These are phyloP conservation scores for Solanum aculeatissimum DNA, from an alignment of 305 asterid genomes.

Conservation along the genomic window DNA sequence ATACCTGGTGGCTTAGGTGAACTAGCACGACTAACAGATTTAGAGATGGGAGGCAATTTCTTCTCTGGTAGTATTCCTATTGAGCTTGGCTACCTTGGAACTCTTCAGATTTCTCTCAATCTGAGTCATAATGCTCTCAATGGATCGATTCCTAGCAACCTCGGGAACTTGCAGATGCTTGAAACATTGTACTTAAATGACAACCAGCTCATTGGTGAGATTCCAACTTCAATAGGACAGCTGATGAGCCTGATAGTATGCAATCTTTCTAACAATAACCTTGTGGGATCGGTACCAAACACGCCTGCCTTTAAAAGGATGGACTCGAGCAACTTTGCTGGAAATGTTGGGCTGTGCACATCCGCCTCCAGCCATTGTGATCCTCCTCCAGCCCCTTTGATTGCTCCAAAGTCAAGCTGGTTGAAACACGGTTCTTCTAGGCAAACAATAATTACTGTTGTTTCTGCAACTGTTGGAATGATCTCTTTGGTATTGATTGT, in stretches of 20 bases:
- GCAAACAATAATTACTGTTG: slow-evolving; percentile 49
- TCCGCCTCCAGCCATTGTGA: slow-evolving; percentile 24
- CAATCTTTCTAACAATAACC: slow-evolving; percentile 72
- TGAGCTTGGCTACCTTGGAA: slow-evolving; percentile 56
- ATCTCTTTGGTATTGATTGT: slow-evolving; percentile 43
- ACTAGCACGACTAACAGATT: slow-evolving; percentile 54
- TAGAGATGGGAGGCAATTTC: slow-evolving; percentile 76
- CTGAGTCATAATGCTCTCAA: slow-evolving; percentile 57
- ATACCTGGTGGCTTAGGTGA: slow-evolving; percentile 64
- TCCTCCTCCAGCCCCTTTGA: slow-evolving; percentile 15
- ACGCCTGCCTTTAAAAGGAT: slow-evolving; percentile 53
- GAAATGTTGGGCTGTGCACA: slow-evolving; percentile 51
- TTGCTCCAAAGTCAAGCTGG: slow-evolving; percentile 25
- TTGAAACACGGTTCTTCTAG: slow-evolving; percentile 28
- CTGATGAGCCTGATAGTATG: slow-evolving; percentile 58
- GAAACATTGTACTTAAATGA: slow-evolving; percentile 64
- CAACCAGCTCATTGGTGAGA: slow-evolving; percentile 62
- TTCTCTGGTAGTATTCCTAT: slow-evolving; percentile 58
- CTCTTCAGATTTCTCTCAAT: slow-evolving; percentile 76
- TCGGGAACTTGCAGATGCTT: slow-evolving; percentile 79
- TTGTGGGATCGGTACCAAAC: slow-evolving; percentile 56
- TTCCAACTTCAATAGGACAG: slow-evolving; percentile 61
- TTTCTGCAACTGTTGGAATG: slow-evolving; percentile 43
- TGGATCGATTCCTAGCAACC: slow-evolving; percentile 51
- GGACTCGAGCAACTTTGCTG: slow-evolving; percentile 65